Evolutionary conservation across 2,329 filamentous ascomycete genomes (phyloP).

Genomic region (Pseudocercospora fijiensis): DNA sequence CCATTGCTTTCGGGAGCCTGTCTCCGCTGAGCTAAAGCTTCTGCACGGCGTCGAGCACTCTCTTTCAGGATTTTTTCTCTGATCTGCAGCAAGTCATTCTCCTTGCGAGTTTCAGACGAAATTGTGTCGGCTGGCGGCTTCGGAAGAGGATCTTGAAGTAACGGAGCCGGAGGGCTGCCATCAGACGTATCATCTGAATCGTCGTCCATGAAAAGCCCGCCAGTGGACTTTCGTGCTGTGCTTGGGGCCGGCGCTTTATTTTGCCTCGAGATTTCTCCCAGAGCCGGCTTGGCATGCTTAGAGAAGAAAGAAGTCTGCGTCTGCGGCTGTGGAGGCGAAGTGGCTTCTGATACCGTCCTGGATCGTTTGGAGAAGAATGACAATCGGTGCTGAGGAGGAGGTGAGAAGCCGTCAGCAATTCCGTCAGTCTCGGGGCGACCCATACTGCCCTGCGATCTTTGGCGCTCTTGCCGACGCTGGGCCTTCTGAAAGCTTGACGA

Average conservation of each 20-base stretch:
- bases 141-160: not conserved
- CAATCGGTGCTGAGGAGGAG: not conserved
- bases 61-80: not conserved
- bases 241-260: not conserved
- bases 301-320: not conserved
- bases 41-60: not conserved
- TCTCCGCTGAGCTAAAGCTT: not conserved
- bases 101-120: not conserved
- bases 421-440: not conserved
- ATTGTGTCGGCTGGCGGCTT: not conserved
- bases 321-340: not conserved
- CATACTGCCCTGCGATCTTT: not conserved
- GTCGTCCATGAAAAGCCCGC: conserved; percentile 2
- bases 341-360: not conserved
- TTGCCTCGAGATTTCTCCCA: not conserved
- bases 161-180: not conserved
- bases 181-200: conserved; percentile 5
- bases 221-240: not conserved
- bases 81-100: not conserved
- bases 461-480: not conserved
- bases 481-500: not conserved
- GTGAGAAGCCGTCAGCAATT: not conserved
- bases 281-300: not conserved
- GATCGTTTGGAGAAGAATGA: not conserved
- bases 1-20: not conserved